Conservation (phyloP, 2,329 filamentous ascomycete species). For the Trichoderma semiorbis region DNA sequence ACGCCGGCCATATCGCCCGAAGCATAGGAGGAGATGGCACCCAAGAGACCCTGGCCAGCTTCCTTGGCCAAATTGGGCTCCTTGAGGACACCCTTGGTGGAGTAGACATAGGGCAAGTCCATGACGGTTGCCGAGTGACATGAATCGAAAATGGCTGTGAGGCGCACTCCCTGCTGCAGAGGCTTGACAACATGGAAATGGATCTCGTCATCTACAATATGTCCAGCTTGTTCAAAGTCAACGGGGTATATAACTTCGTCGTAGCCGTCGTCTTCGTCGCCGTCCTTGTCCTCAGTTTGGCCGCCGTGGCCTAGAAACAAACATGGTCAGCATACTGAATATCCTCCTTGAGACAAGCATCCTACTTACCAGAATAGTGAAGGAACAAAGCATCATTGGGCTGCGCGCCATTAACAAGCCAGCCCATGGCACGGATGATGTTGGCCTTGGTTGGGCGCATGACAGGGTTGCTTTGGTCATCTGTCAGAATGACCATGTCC, state of each 20-base stretch:
- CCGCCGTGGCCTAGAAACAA: slow-evolving; percentile 63
- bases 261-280: slow-evolving; percentile 73
- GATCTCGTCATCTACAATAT: slow-evolving; percentile 77
- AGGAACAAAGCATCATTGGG: slow-evolving; percentile 76
- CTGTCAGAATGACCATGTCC: slow-evolving; percentile 76
- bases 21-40: slow-evolving; percentile 73
- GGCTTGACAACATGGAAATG: slow-evolving; percentile 73
- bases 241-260: slow-evolving; percentile 79
- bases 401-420: slow-evolving; percentile 67
- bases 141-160: slow-evolving; percentile 78
- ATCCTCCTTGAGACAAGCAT: background rate
- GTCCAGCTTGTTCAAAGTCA: slow-evolving; percentile 65
- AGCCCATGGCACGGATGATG: slow-evolving; percentile 71
- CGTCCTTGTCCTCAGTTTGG: slow-evolving; percentile 68
- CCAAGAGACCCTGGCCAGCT: slow-evolving; percentile 68
- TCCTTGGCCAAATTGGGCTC: slow-evolving; percentile 79
- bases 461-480: slow-evolving; percentile 67
- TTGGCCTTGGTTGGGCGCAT: slow-evolving; percentile 73
- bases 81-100: slow-evolving; percentile 74
- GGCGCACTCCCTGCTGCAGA: slow-evolving; percentile 76
- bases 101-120: slow-evolving; percentile 77
- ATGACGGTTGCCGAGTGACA: slow-evolving; percentile 76
- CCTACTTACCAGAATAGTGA: slow-evolving; percentile 62
- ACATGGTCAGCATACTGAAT: background rate
- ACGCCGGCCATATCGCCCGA: slow-evolving; percentile 81